A percentile compares a stretch with the other conserved stretches of the same genome.
These are phyloP conservation scores for Aspergillus heteromorphus DNA, from an alignment of 495 filamentous ascomycete species.

Conservation along the genomic window DNA sequence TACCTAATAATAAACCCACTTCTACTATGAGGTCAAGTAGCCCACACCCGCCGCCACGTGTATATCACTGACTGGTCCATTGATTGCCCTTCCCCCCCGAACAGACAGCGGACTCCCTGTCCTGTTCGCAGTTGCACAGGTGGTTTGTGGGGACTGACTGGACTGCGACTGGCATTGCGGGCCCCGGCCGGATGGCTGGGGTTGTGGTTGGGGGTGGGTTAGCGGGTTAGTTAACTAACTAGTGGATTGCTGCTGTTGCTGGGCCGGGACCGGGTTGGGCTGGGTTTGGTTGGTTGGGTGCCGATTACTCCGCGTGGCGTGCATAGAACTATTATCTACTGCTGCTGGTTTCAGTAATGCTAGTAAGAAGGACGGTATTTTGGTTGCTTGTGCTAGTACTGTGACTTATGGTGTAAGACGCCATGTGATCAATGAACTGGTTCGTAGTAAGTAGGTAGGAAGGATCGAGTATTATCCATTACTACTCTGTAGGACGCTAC, in stretches of 20 bases:
- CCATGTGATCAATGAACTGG: background rate
- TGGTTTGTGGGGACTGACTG: background rate
- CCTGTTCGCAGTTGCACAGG: background rate
- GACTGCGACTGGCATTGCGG: no score
- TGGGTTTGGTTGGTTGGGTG: background rate
- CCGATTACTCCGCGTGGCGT: background rate
- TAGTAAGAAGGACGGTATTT: background rate
- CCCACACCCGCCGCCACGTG: background rate
- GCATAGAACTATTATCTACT: background rate
- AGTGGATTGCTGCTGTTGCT: background rate
- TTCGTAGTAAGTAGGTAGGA: no score
- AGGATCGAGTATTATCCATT: background rate
- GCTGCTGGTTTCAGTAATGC: no score
- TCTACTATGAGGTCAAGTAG: background rate
- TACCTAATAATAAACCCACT: background rate
- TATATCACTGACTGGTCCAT: background rate
- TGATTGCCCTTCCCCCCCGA: background rate
- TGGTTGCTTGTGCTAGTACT: background rate
- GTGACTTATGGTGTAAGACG: background rate
- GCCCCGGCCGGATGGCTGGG: background rate
- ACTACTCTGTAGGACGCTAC: background rate
- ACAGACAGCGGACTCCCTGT: background rate
- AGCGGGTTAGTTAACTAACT: no score
- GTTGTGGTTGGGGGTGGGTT: background rate
- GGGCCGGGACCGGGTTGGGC: background rate